Base-by-base conservation (phyloP, 805 yeast genomes). In the Jamesozyma lodderae region DNA sequence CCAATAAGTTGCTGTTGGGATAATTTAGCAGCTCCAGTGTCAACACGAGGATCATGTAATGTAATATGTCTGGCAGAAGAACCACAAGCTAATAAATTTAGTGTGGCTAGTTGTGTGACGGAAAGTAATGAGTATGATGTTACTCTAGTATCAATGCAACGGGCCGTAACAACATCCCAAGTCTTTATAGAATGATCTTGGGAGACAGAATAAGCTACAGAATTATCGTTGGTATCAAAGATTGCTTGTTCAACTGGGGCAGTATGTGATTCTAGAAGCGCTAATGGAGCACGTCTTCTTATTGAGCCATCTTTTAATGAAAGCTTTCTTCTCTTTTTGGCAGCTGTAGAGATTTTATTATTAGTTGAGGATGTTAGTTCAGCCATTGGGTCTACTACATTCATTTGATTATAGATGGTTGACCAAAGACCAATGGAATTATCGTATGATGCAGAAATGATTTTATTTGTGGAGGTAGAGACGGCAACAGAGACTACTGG, bases 51-150 rank as follows among this genome's bases (percentile, higher is more conserved):
- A 59, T 92, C 98, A 55, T 86, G 94, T 44, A 92, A 68, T 38
- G 87, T 80, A 46, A 92, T 88, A 62, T 92, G 97, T 62, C 98
- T 81, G n/a, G 96, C 96, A 10, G 95, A 81, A 1, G 96, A 86
- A n/a, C 98, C 98, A 41, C 90, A 76, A 7, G 88, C 95, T 22
- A 92, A 63, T 39, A 92, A 66, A 44, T 83, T 75, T 37, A 79
- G 65, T 36, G 73, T 68, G 6, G 83, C 75, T 44, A 92, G 67
- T 48, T 79, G 79, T 22, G 78, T 68, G 21, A 88, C 62, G 0
- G 95, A 83, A 32, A 88, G 69, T 45, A 92, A 69, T 9, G 97
- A 80, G 60, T 75, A 88, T 11, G 88, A 82, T 0, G 97, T 87
- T 16, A 82, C 73, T 61, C 82, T 80, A 4, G 96, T 83, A 57